A percentile compares a stretch with the other conserved stretches of the same genome.
These are phyloP conservation scores for Fusarium torreyae DNA, from an alignment of 2,329 filamentous ascomycete genomes.

Conservation along the genomic window DNA sequence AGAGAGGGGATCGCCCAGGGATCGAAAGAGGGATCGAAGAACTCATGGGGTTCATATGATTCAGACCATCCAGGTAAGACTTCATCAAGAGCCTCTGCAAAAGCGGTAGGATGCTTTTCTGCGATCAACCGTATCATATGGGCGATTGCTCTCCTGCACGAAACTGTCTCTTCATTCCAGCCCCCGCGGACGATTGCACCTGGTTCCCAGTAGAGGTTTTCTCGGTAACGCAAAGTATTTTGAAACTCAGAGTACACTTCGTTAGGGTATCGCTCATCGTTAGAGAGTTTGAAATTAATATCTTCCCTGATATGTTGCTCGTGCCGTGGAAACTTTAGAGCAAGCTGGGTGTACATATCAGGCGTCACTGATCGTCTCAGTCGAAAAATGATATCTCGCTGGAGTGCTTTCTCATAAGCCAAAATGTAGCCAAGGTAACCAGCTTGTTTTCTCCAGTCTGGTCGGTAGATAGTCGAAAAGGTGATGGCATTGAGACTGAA, in stretches of 20 bases:
- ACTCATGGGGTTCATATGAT: neutral
- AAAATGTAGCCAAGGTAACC: accelerated
- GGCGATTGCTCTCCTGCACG: neutral
- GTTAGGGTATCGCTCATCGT: too few species aligned
- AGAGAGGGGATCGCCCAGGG: conserved; percentile 6
- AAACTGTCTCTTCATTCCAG: neutral
- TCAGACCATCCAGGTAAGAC: neutral
- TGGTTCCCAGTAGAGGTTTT: too few species aligned
- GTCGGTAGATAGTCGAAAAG: conserved; percentile 13
- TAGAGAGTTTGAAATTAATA: too few species aligned
- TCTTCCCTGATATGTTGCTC: too few species aligned
- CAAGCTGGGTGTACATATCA: conserved; percentile 4
- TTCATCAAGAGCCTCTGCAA: neutral
- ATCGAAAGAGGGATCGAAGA: conserved; percentile 3
- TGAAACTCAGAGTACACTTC: too few species aligned
- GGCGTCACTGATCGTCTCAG: neutral
- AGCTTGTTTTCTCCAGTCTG: neutral
- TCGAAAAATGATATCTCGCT: too few species aligned
- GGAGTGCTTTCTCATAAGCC: too few species aligned
- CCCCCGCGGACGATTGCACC: too few species aligned
- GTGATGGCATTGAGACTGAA: conserved; percentile 18
- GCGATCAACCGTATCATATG: neutral
- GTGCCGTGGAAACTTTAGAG: neutral
- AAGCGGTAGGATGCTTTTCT: neutral
- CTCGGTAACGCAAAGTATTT: too few species aligned